Evolutionary conservation across 768 basidiomycete genomes (phyloP).

Genomic region (Trametes meyenii): DNA sequence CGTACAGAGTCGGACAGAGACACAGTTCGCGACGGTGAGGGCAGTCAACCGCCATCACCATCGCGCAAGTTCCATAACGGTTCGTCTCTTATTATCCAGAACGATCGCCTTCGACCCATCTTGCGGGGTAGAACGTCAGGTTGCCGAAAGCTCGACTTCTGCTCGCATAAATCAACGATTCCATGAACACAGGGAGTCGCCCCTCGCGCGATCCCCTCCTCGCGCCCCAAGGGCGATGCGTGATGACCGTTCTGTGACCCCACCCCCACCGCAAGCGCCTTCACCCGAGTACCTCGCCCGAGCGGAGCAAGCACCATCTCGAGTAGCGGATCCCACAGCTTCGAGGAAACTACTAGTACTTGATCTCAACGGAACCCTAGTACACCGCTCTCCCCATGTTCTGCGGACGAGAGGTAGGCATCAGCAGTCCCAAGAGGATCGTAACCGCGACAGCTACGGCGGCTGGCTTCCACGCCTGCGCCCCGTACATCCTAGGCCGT

Average conservation of each 20-base stretch:
- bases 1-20: background rate
- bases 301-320: constrained; percentile 33
- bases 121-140: background rate
- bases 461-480: constrained; percentile 36
- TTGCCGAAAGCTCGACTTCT: no score
- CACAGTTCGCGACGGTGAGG: constrained; percentile 16
- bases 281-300: constrained; percentile 41
- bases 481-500: constrained; percentile 62
- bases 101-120: constrained; percentile 5
- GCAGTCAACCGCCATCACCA: constrained; percentile 5
- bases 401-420: background rate
- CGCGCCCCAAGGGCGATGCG: constrained; percentile 7
- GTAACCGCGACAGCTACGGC: constrained; percentile 15
- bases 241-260: constrained; percentile 18
- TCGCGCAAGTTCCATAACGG: constrained; percentile 11
- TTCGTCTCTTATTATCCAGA: constrained; percentile 6
- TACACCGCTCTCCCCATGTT: constrained; percentile 55
- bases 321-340: constrained; percentile 30
- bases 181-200: background rate
- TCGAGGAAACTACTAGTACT: constrained; percentile 70
- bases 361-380: constrained; percentile 76
- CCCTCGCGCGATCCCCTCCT: background rate
- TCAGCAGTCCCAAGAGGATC: background rate
- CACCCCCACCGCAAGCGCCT: constrained; percentile 32
- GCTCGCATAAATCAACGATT: background rate